Base-by-base conservation (phyloP, 495 filamentous ascomycete genomes). In the Margaritispora aquatica region DNA sequence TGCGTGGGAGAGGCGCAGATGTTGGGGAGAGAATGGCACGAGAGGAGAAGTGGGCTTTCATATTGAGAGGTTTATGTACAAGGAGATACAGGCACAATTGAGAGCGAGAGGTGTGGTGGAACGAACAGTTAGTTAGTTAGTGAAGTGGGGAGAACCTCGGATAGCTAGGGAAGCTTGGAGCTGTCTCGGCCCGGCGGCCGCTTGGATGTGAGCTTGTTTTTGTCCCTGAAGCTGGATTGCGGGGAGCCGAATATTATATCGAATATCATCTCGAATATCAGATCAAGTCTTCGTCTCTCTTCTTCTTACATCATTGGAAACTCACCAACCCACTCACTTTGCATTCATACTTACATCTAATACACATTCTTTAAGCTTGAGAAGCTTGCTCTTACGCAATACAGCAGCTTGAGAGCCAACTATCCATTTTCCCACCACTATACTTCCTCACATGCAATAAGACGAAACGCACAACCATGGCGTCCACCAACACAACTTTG, bases 401-500 rank as follows among this genome's bases (percentile, higher is more conserved):
- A n/a, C n/a, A n/a, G n/a, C n/a, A n/a, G n/a, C n/a, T n/a, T n/a
- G n/a, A n/a, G n/a, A n/a, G n/a, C n/a, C n/a, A n/a, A n/a, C n/a
- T n/a, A n/a, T n/a, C n/a, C n/a, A n/a, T n/a, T n/a, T n/a, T n/a
- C n/a, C n/a, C n/a, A n/a, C n/a, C n/a, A n/a, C n/a, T n/a, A n/a
- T n/a, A n/a, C n/a, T n/a, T n/a, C n/a, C n/a, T n/a, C n/a, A n/a
- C n/a, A n/a, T n/a, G n/a, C n/a, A n/a, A n/a, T n/a, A n/a, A n/a
- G n/a, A n/a, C n/a, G n/a, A n/a, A n/a, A n/a, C n/a, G 15, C 15
- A 34, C 15, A 34, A 15, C 29, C 15, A 36, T 63, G 54, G 26
- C 60, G 8, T 10, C 63, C 17, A 34, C 57, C 23, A 68, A 64
- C 26, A 47, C 59, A 38, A 36, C 80, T 56, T 81, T 96, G 4